Conservation (phyloP, 2,329 filamentous ascomycete species). For the Alternaria gansuensis region DNA sequence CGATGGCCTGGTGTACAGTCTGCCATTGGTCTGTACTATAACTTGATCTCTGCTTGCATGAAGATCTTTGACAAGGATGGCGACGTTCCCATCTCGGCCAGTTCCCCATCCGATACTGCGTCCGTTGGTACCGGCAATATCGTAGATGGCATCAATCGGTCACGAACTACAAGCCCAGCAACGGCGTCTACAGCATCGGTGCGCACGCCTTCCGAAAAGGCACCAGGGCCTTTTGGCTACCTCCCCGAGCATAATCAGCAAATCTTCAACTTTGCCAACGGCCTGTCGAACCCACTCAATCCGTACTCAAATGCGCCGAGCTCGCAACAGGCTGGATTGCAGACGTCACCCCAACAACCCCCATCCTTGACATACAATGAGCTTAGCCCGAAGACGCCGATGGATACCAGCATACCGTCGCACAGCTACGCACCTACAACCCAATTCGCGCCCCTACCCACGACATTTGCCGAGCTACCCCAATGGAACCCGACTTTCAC, state of each 20-base stretch:
- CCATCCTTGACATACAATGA: slow-evolving; percentile 38
- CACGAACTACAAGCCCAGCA: slow-evolving; percentile 57
- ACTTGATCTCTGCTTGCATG: slow-evolving; percentile 83
- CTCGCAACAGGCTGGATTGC: slow-evolving; percentile 33
- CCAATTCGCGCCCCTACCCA: slow-evolving; percentile 47
- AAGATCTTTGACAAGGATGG: slow-evolving; percentile 79
- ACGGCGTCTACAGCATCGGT: slow-evolving; percentile 52
- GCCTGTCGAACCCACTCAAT: slow-evolving; percentile 28
- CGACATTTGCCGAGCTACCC: slow-evolving; percentile 50
- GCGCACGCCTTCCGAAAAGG: slow-evolving; percentile 49
- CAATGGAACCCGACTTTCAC: slow-evolving; percentile 51
- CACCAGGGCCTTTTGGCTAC: slow-evolving; percentile 50
- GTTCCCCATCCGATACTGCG: slow-evolving; percentile 59
- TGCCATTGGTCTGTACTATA: slow-evolving; percentile 85
- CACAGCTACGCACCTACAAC: slow-evolving; percentile 43
- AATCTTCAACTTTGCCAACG: slow-evolving; percentile 40
- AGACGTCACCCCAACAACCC: slow-evolving; percentile 41
- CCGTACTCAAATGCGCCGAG: slow-evolving; percentile 34
- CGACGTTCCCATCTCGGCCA: slow-evolving; percentile 60
- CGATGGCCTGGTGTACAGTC: slow-evolving; percentile 91
- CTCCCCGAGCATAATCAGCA: slow-evolving; percentile 47
- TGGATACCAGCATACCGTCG: slow-evolving; percentile 41
- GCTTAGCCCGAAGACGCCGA: slow-evolving; percentile 42
- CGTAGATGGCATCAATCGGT: slow-evolving; percentile 55
- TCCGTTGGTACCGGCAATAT: slow-evolving; percentile 53